phyloP scores from a whole-genome alignment of 2,329 filamentous ascomycete genomes.

The Zymoseptoria brevis region DNA sequence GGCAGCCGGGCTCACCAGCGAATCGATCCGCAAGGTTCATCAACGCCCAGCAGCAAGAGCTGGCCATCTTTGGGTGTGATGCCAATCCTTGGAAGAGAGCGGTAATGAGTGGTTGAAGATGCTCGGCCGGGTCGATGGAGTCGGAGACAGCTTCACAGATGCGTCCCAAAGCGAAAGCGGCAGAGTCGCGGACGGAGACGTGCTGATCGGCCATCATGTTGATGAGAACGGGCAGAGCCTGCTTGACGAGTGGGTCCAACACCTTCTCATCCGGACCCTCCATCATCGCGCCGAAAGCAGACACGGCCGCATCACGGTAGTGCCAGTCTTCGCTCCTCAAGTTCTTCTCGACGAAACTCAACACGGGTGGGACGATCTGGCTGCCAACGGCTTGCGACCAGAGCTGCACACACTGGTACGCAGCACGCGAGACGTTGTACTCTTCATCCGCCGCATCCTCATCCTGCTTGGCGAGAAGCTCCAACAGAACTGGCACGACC shows the following conservation, averaged over 20 bases:
- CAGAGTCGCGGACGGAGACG: constrained; percentile 88
- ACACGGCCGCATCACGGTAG: constrained; percentile 87
- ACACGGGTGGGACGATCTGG: constrained; percentile 75
- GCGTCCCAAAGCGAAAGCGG: constrained; percentile 88
- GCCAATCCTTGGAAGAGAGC: constrained; percentile 84
- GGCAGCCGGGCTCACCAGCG: constrained; percentile 71
- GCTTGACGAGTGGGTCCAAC: constrained; percentile 88
- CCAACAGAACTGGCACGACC: constrained; percentile 84
- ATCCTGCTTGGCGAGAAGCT: constrained; percentile 90
- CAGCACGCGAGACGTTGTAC: constrained; percentile 90
- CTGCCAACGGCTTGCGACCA: constrained; percentile 87
- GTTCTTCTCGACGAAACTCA: constrained; percentile 86
- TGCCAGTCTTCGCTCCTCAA: constrained; percentile 91
- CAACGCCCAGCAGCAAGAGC: constrained; percentile 96
- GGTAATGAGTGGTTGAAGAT: constrained; percentile 76
- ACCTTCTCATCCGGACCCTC: constrained; percentile 92
- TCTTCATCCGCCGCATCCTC: constrained; percentile 95
- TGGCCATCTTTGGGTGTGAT: constrained; percentile 91
- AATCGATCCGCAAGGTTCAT: constrained; percentile 98
- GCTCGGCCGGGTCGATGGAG: constrained; percentile 75
- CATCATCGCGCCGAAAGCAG: constrained; percentile 97
- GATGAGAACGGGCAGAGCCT: constrained; percentile 85
- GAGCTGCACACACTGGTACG: constrained; percentile 92
- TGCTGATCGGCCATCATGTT: constrained; percentile 85
- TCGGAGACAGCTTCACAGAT: constrained; percentile 91